phyloP scores from a whole-genome alignment of 768 basidiomycete genomes.

The Heimioporus sp. region DNA sequence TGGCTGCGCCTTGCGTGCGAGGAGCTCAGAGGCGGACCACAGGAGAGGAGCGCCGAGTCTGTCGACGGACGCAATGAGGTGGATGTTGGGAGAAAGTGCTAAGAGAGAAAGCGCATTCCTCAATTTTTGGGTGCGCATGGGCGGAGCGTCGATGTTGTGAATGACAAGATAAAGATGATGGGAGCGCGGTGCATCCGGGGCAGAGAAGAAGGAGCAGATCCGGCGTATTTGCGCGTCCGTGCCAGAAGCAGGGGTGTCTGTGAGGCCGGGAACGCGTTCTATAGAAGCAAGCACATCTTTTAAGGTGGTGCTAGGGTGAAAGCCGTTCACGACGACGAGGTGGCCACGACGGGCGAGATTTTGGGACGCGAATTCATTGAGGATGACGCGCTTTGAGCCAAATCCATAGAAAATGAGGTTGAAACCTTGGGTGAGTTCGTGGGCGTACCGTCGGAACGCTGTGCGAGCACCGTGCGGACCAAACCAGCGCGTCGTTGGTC shows the following conservation, averaged over 20 bases:
- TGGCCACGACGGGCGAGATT: conserved; percentile 59
- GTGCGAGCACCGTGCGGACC: conserved; percentile 13
- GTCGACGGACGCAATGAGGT: conserved; percentile 83
- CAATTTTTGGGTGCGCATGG: conserved; percentile 61
- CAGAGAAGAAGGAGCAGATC: conserved; percentile 63
- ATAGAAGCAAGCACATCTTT: conserved; percentile 68
- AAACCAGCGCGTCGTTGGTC: conserved; percentile 19
- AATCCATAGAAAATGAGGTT: conserved; percentile 86
- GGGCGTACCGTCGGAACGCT: conserved; percentile 58
- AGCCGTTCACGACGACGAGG: conserved; percentile 77
- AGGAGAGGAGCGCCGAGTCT: conserved; percentile 81
- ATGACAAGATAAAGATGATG: conserved; percentile 72
- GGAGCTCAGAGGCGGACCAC: conserved; percentile 71
- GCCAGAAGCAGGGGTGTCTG: conserved; percentile 15
- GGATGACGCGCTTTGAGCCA: conserved; percentile 77
- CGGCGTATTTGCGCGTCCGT: conserved; percentile 64
- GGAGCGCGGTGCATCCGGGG: conserved; percentile 26
- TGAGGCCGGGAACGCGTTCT: conserved; percentile 36
- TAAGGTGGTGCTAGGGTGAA: conserved; percentile 63
- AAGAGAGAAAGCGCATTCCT: conserved; percentile 70
- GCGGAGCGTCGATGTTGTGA: conserved; percentile 84
- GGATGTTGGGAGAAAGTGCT: conserved; percentile 71
- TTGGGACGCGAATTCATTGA: conserved; percentile 72
- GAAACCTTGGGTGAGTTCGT: conserved; percentile 81
- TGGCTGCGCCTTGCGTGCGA: conserved; percentile 45